Percentiles rank a stretch among this genome's conserved stretches.
Conservation (phyloP, 352 stramenopile genomes). For the Phytophthora fragariaefolia region DNA sequence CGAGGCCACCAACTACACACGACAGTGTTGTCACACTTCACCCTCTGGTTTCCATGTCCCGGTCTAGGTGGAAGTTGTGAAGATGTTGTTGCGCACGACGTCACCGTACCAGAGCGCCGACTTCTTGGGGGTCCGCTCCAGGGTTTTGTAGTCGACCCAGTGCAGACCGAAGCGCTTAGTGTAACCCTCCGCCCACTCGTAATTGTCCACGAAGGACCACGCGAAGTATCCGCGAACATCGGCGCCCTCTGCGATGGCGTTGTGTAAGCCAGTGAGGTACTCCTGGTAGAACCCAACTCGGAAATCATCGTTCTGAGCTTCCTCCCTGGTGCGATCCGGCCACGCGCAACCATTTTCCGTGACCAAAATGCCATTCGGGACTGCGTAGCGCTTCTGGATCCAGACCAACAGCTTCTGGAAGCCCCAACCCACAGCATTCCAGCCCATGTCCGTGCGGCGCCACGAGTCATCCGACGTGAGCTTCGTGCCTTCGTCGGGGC, state of each 20-base stretch:
- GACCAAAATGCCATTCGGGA: conserved; percentile 78
- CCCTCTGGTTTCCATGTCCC: background rate
- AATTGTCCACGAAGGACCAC: conserved; percentile 94
- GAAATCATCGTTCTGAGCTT: conserved; percentile 81
- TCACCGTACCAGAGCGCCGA: conserved; percentile 63
- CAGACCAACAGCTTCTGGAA: conserved; percentile 90
- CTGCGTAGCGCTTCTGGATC: conserved; percentile 88
- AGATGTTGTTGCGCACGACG: conserved; percentile 54
- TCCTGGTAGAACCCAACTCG: conserved; percentile 81
- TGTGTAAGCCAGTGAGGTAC: conserved; percentile 82
- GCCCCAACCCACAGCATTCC: conserved; percentile 78
- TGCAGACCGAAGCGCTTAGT: conserved; percentile 65
- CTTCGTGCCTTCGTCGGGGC: conserved; percentile 50
- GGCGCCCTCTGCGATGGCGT: conserved; percentile 48
- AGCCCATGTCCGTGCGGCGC: conserved; percentile 86
- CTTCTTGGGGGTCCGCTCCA: conserved; percentile 76
- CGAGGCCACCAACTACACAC: no score
- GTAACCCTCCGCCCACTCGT: conserved; percentile 90
- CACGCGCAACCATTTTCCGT: conserved; percentile 94
- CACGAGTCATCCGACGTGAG: conserved; percentile 55
- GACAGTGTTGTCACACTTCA: background rate
- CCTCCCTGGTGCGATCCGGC: conserved; percentile 68
- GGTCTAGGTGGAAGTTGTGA: conserved; percentile 16
- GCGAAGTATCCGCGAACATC: conserved; percentile 90
- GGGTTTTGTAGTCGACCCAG: conserved; percentile 70